Conservation (phyloP, 345 rosid genomes). For the Eucalyptus marginata region DNA sequence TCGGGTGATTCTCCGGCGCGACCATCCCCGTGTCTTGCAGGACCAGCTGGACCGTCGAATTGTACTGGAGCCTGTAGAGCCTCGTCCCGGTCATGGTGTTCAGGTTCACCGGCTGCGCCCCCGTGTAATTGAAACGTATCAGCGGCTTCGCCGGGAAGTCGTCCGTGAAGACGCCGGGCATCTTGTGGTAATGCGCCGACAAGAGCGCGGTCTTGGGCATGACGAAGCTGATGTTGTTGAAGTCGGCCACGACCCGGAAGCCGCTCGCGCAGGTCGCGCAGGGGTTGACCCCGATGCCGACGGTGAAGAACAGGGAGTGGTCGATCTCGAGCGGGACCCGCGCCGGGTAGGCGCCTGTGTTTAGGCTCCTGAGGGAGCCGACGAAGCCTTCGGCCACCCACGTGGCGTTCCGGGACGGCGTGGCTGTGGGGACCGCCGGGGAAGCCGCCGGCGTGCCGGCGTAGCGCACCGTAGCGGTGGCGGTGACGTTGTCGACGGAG, state of each 20-base stretch:
- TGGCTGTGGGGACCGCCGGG: conserved; percentile 19
- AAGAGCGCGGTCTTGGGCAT: conserved; percentile 62
- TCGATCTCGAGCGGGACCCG: conserved; percentile 53
- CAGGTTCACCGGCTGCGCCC: conserved; percentile 42
- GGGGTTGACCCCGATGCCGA: conserved; percentile 63
- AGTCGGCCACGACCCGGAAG: conserved; percentile 48
- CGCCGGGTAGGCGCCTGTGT: conserved; percentile 49
- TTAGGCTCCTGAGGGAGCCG: conserved; percentile 49
- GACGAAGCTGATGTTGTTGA: conserved; percentile 70
- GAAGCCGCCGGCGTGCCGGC: conserved; percentile 26
- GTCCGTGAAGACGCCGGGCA: conserved; percentile 56
- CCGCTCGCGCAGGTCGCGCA: conserved; percentile 54
- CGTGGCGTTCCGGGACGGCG: conserved; percentile 61
- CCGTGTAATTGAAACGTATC: conserved; percentile 43
- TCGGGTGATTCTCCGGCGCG: conserved; percentile 71
- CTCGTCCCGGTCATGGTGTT: conserved; percentile 61
- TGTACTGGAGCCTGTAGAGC: conserved; percentile 46
- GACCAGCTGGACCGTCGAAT: conserved; percentile 64
- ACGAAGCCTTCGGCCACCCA: conserved; percentile 34
- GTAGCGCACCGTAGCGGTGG: conserved; percentile 61
- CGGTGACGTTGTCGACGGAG: conserved; percentile 51
- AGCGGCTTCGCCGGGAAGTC: conserved; percentile 69
- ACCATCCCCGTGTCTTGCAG: conserved; percentile 78
- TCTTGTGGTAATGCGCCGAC: conserved; percentile 68
- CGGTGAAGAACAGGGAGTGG: conserved; percentile 52